Evolutionary conservation across 257 asterid genomes (phyloP), one percentile per base, ranked within the genome.

Genomic region (Dorcoceras hygrometricum): DNA sequence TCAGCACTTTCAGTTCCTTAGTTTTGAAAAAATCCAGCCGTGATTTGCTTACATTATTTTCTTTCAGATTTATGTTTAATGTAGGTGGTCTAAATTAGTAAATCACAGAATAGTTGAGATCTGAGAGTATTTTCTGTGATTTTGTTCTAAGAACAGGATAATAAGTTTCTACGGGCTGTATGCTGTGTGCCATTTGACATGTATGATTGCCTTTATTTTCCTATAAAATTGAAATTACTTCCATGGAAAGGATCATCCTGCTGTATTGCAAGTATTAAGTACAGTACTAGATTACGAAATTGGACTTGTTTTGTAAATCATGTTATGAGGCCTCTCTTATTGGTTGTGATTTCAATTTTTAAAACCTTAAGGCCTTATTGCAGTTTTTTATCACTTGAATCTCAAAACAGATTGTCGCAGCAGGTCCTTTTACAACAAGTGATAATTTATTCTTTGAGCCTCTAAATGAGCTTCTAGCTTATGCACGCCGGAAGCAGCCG

Each of bases 401-500:
- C n/a, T 67, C 68, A 56, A 63, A 65, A 78, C 86, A 90, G 99
- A 84, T 94, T 75, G 83, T 90, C 75, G 99, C 99, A 70, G 95
- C 96, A 12, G 99, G 97, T 50, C 97, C 96, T 77, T 90, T 83
- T 73, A 88, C 97, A 71, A 90, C 99, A 0, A 86, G 78, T 39
- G 96, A 94, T 71, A 88, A 94, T 73, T 76, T 94, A 71, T 73
- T 84, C 68, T 94, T 94, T 79, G 95, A 90, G 80, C 99, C 97
- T 72, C 86, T 94, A 32, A 64, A 57, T 43, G 99, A 94, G 76
- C 92, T 94, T 76, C 86, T 94, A 62, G 86, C 91, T 7, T 94
- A 94, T 77, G 95, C 96, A 57, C 86, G 83, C 61, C 78, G 97
- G 61, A 88, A 87, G 83, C 96, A 90, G 76, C 97, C 97, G 77